Base-by-base conservation (phyloP, 202 grass and related monocot genomes). In the Panicum hallii region DNA sequence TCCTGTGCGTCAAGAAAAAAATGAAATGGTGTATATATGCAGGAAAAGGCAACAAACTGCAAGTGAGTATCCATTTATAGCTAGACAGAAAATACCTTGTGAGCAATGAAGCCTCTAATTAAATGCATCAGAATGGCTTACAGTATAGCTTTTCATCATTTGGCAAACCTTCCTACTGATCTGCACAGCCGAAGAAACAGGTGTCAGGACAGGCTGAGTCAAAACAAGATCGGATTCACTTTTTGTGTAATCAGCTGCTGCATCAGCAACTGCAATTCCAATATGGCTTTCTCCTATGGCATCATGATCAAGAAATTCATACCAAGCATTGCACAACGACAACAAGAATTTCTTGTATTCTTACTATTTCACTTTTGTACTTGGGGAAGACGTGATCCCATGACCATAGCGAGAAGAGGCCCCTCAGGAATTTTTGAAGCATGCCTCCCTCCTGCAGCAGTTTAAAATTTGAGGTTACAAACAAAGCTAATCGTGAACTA, bases 251-350 rank as follows among this genome's bases (percentile, higher is more conserved):
- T 79, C 85, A 81, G 86, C 82, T 79, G 66, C 89, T 54, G 90
- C 82, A 85, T 91, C 81, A 76, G 77, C 50, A 76, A 81, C 77
- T 46, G 86, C 82, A 67, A 89, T 89, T 74, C 67, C 90, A 85
- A 89, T 70, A 82, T 89, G 28, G 62, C 82, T 83, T 83, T 88
- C 72, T 67, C 83, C 82, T 28, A 91, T 82, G 45, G 82, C 86
- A 88, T 85, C 86, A 82, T 88, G 82, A 89, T 86, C 65, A 68
- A 88, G 73, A 72, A 84, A 82, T 86, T 74, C 82, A 67, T 67
- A 77, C 44, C 86, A 89, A 85, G 72, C 82, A 89, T 85, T 43
- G 82, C 82, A 79, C 82, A 89, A 49, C 2, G 86, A 44, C 36
- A 86, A 67, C 90, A 56, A 0, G 62, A 85, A 63, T 82, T 52